These are phyloP conservation scores for Millerago galiae DNA, from an alignment of 805 yeast species.

Conservation along the genomic window DNA sequence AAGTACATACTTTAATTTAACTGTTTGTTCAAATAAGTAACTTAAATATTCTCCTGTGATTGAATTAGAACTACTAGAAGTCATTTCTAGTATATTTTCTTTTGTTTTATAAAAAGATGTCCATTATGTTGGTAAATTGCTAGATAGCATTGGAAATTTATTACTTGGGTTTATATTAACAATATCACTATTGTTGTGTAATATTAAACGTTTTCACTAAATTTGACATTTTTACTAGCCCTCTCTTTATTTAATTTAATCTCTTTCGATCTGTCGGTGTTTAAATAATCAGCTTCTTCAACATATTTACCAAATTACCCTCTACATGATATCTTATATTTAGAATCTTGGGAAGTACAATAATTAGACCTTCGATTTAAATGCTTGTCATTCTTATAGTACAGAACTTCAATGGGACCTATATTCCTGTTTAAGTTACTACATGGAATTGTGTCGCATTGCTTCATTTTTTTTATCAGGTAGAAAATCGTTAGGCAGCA, in stretches of 20 bases:
- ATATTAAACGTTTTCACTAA: neutral
- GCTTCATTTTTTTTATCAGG: constrained; percentile 24
- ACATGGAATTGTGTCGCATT: constrained; percentile 53
- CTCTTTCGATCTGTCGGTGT: neutral
- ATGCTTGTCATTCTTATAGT: neutral
- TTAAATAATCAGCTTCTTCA: neutral
- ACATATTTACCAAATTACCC: neutral
- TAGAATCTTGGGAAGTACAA: neutral
- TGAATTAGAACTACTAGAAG: neutral
- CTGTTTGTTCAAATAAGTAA: neutral
- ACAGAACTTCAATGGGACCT: neutral
- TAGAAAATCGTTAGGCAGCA: constrained; percentile 37
- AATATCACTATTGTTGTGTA: neutral
- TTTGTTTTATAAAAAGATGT: neutral
- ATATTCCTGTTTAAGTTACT: constrained; percentile 48
- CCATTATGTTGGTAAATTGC: constrained; percentile 1
- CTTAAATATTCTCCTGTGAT: neutral
- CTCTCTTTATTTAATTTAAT: neutral
- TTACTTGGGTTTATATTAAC: neutral
- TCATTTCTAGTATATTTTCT: neutral
- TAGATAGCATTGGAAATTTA: neutral
- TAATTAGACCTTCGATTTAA: neutral
- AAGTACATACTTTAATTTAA: neutral
- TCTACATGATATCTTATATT: neutral
- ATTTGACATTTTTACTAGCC: neutral